Base-by-base conservation (phyloP, 371 early-diverging fungal species). In the Zopfochytrium polystomum region DNA sequence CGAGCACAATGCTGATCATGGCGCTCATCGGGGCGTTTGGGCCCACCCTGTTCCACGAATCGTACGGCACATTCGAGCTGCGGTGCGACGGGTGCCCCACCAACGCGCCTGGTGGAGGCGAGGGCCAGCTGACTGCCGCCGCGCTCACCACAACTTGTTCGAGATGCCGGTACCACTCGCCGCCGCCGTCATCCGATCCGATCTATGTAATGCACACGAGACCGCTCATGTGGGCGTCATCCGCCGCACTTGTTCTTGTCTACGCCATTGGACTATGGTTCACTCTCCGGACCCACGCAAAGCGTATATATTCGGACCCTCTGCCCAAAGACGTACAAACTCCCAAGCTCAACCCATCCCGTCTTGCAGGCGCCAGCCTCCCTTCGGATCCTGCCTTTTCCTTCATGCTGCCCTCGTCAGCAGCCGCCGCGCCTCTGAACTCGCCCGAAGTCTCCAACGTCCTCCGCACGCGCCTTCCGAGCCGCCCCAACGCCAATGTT, bases 251-350 rank as follows among this genome's bases (percentile, higher is more conserved):
- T 35, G 87, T 93, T 1, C 77, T 90, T 3, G 84, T 91, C 22
- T 97, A 97, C 70, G 68, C 88, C 33, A 82, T 95, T 58, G 96
- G 94, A n/a, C 80, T 97, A 51, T 87, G 89, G 80, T 97, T 96
- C 61, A 91, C 94, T 55, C 84, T 97, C 45, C 81, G 86, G 53
- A 97, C 97, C 0, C 97, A 97, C 62, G 88, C 88, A 23, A 82
- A 87, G 63, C 85, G 87, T 72, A 92, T 96, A 45, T 96, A 91
- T 82, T 82, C 63, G 18, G 60, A 57, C 27, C 63, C 59, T 9
- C 68, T 72, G 42, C 52, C 58, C 31, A 61, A 75, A 38, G 48
- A 49, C 22, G 48, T 32, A 55, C 42, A 52, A 60, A 64, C 31
- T 55, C 6, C n/a, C n/a, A n/a, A n/a, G n/a, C n/a, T n/a, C n/a